Conservation (phyloP, 345 rosid species). For the Geranium brycei region DNA sequence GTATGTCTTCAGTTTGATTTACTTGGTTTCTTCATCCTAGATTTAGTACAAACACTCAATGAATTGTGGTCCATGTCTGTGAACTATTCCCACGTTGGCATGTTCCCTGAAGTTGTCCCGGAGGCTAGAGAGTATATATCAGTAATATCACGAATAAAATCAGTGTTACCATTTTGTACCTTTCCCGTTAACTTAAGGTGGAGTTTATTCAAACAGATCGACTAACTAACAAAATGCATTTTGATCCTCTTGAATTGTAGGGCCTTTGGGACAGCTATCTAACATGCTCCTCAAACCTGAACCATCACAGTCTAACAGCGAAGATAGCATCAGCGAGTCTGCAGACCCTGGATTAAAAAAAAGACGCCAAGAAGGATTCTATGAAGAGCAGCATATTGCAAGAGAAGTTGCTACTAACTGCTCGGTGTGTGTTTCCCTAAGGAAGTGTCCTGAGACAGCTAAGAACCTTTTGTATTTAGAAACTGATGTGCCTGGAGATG, state of each 20-base stretch:
- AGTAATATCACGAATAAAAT: too few species aligned
- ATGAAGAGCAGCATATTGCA: constrained; percentile 54
- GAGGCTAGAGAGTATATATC: too few species aligned
- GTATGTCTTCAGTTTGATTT: background rate
- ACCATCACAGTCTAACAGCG: constrained; percentile 18
- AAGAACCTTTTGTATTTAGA: constrained; percentile 52
- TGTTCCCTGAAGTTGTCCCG: too few species aligned
- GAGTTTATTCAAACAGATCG: constrained; percentile 2
- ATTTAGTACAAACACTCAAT: background rate
- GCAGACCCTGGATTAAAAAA: constrained; percentile 29
- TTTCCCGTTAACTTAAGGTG: too few species aligned
- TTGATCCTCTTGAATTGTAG: constrained; percentile 30
- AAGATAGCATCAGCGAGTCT: constrained; percentile 21
- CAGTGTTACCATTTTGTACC: too few species aligned
- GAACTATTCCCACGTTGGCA: too few species aligned
- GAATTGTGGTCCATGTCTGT: background rate
- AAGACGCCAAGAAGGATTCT: constrained; percentile 44
- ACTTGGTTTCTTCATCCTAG: background rate
- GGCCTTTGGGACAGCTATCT: constrained; percentile 45
- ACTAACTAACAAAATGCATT: constrained; percentile 4
- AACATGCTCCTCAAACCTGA: constrained; percentile 37
- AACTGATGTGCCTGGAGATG: constrained; percentile 78
- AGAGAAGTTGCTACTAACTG: constrained; percentile 35
- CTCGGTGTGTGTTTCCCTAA: constrained; percentile 50
- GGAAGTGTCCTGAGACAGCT: constrained; percentile 48